Evolutionary conservation across 495 filamentous ascomycete genomes (phyloP), one percentile per base, ranked within the genome.

Genomic region (Xylaria longipes): DNA sequence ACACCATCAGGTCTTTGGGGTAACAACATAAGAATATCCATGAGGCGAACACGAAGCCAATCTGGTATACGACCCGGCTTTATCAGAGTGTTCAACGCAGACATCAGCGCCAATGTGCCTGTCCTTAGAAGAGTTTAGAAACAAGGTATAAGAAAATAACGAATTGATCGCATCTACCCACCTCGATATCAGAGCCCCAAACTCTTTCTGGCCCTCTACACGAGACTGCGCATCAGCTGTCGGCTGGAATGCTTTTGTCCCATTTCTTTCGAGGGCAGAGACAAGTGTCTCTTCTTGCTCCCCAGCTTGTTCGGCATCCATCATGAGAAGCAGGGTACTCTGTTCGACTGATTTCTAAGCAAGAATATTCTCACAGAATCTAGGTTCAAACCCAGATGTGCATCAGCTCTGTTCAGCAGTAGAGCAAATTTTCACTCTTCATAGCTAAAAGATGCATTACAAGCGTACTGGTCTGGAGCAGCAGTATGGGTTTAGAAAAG

Each of bases 1-100:
- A 94, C 90, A 3, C 92, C 93, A 50, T 85, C 82, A 0, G 84
- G 78, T 1, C 92, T 86, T n/a, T 93, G 84, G 4, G 93, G 91
- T 20, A 94, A 74, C 22, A 83, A 74, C 14, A 91, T 88, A 12
- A 95, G 82, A 8, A 82, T 80, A 20, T 89, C 87, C 22, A 92
- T 81, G 5, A 89, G 65, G 70, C 82, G 83, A 50, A 79, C 22
- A n/a, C 83, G 86, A 37, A 90, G 78, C 85, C 85, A 88, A 72
- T 76, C 74, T 29, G 82, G 82, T 7, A 81, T 78, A 33, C 80
- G 71, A 37, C 77, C 82, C 6, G 84, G 83, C 54, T 84, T 79
- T 15, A 86, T 80, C 41, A 89, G 74, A 33, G 81, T 76, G 69
- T 82, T 87, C 56, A 88, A 72, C 22, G 83, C 80, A 35, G 78